Percentiles rank a stretch among this genome's conserved stretches.
These are phyloP conservation scores for Nannochloris sp. DNA, from an alignment of 139 green algal species.

Conservation along the genomic window DNA sequence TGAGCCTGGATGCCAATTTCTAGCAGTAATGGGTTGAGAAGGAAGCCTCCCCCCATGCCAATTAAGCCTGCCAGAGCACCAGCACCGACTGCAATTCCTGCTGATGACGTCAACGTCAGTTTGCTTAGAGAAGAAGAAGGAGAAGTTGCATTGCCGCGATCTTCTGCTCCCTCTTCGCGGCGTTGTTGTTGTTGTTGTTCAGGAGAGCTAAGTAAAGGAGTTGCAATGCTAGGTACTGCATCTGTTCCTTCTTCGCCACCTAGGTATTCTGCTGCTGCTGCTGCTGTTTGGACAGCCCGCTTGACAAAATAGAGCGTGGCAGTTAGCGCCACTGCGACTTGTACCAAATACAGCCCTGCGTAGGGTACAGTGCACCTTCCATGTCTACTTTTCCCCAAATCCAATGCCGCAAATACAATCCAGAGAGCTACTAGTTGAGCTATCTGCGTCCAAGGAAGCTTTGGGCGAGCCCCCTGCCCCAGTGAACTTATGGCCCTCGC, in stretches of 20 bases:
- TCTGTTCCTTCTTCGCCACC: not conserved
- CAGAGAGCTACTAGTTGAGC: slow-evolving; percentile 8
- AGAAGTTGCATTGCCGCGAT: not conserved
- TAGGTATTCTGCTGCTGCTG: too few species aligned
- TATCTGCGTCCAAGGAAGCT: not conserved
- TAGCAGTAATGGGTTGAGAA: slow-evolving; percentile 28
- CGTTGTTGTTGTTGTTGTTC: not conserved
- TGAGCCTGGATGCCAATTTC: slow-evolving; percentile 19
- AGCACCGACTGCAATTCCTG: not conserved
- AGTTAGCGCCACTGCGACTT: not conserved
- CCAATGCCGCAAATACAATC: not conserved
- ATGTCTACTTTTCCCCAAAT: not conserved
- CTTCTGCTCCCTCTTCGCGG: not conserved
- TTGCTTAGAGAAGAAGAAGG: not conserved
- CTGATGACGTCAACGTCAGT: not conserved
- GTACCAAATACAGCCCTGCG: not conserved
- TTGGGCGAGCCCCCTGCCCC: not conserved
- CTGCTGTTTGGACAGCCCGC: too few species aligned
- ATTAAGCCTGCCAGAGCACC: slow-evolving; percentile 11
- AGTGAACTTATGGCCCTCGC: not conserved
- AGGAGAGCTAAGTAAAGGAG: not conserved
- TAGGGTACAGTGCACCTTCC: slow-evolving; percentile 5
- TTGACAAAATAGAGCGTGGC: not conserved
- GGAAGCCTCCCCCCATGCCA: slow-evolving; percentile 27
- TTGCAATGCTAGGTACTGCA: not conserved